Evolutionary conservation across 2,329 filamentous ascomycete species (phyloP).

Genomic region (Botrytis byssoidea): DNA sequence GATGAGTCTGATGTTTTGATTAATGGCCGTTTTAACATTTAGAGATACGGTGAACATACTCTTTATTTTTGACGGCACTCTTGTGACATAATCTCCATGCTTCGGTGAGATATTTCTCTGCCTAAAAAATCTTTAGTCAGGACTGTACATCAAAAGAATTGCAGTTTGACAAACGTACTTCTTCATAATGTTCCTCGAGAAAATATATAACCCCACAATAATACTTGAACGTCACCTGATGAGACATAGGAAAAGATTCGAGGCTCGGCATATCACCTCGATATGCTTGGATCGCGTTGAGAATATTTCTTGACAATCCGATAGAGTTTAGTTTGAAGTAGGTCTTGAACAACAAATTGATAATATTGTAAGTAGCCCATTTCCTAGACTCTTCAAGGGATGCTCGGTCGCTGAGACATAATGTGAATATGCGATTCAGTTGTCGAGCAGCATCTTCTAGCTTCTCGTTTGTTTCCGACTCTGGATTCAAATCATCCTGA

Average conservation of each 20-base stretch:
- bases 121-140: conserved; percentile 46
- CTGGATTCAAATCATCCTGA: conserved; percentile 78
- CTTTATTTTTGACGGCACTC: conserved; percentile 70
- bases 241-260: conserved; percentile 78
- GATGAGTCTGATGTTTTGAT: conserved; percentile 62
- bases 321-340: conserved; percentile 95
- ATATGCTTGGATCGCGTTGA: conserved; percentile 78
- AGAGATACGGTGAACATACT: conserved; percentile 45
- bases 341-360: conserved; percentile 95
- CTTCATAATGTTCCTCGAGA: conserved; percentile 85
- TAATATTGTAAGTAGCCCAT: conserved; percentile 95
- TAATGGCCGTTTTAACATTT: conserved; percentile 17
- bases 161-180: conserved; percentile 51
- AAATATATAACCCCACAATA: conserved; percentile 94
- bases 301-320: conserved; percentile 83
- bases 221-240: conserved; percentile 94
- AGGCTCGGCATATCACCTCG: conserved; percentile 77
- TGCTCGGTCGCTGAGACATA: conserved; percentile 85
- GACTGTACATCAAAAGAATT: background rate
- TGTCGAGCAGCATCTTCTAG: conserved; percentile 88
- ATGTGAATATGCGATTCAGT: conserved; percentile 86
- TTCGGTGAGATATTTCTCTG: conserved; percentile 74
- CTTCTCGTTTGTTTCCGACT: conserved; percentile 75
- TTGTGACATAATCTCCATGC: conserved; percentile 82
- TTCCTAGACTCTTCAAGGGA: conserved; percentile 87